Percentiles rank a stretch among this genome's conserved stretches.
Evolutionary conservation across 2,329 filamentous ascomycete species (phyloP).

Genomic region (Alternaria consortialis): DNA sequence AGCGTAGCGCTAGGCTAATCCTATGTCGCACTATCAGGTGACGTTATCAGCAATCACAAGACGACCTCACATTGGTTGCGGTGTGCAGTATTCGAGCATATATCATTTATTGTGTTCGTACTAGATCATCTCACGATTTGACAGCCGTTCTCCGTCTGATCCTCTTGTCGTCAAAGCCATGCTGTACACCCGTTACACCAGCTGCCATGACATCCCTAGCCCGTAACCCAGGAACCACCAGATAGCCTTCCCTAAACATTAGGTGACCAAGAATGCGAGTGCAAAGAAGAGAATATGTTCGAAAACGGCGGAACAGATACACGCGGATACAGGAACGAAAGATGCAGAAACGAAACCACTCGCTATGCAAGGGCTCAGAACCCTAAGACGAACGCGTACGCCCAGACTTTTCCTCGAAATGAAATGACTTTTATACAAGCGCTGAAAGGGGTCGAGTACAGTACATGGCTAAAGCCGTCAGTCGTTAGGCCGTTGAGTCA

Average conservation of each 20-base stretch:
- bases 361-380: constrained; percentile 51
- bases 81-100: constrained; percentile 4
- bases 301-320: constrained; percentile 34
- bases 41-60: constrained; percentile 27
- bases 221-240: constrained; percentile 31
- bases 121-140: constrained; percentile 17
- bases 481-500: constrained; percentile 38
- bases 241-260: constrained; percentile 41
- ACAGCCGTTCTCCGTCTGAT: constrained; percentile 20
- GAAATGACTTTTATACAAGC: constrained; percentile 51
- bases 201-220: constrained; percentile 22
- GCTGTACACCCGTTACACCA: constrained; percentile 35
- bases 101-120: constrained; percentile 21
- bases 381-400: constrained; percentile 40
- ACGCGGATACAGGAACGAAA: constrained; percentile 38
- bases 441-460: constrained; percentile 46
- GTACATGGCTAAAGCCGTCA: constrained; percentile 50
- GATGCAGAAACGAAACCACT: constrained; percentile 47
- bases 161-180: constrained; percentile 23
- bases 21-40: constrained; percentile 28
- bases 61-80: constrained; percentile 10
- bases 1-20: background rate
- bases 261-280: constrained; percentile 35
- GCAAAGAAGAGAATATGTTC: constrained; percentile 36
- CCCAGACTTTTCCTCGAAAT: constrained; percentile 49